Percentiles rank a stretch among this genome's conserved stretches.
These are phyloP conservation scores for Akanthomyces uredinophilus DNA, from an alignment of 2,329 filamentous ascomycete species.

Conservation along the genomic window DNA sequence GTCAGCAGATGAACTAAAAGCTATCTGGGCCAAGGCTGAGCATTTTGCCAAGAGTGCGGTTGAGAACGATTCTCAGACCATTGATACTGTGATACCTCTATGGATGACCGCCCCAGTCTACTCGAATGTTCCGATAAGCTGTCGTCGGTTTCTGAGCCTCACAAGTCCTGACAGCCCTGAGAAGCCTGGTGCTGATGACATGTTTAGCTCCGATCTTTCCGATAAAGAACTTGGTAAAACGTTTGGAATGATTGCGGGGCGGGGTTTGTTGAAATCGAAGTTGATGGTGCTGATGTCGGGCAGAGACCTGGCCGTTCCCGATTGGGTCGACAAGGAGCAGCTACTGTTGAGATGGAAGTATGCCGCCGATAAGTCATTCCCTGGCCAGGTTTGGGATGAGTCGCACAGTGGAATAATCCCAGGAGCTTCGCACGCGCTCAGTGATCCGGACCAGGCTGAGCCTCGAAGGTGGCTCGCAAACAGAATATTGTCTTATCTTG, in stretches of 20 bases:
- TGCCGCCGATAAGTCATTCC: slow-evolving; percentile 29
- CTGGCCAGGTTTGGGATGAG: slow-evolving; percentile 39
- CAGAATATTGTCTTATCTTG: neutral
- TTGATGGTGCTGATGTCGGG: slow-evolving; percentile 41
- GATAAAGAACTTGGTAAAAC: slow-evolving; percentile 45
- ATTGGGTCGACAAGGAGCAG: slow-evolving; percentile 38
- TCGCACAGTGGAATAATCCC: slow-evolving; percentile 43
- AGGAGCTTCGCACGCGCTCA: slow-evolving; percentile 43
- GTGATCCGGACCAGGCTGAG: slow-evolving; percentile 40
- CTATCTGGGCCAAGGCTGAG: slow-evolving; percentile 34
- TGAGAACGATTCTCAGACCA: slow-evolving; percentile 15
- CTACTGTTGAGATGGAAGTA: slow-evolving; percentile 38
- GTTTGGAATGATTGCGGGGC: slow-evolving; percentile 45
- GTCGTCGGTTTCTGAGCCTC: slow-evolving; percentile 38
- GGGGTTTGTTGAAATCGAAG: slow-evolving; percentile 32
- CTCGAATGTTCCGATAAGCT: slow-evolving; percentile 26
- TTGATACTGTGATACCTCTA: slow-evolving; percentile 30
- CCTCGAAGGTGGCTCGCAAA: slow-evolving; percentile 23
- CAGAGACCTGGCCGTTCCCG: slow-evolving; percentile 38
- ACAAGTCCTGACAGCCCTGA: slow-evolving; percentile 41
- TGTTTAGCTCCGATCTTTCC: slow-evolving; percentile 57
- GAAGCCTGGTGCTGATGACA: slow-evolving; percentile 54
- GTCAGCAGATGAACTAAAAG: slow-evolving; percentile 24
- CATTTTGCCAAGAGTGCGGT: slow-evolving; percentile 28
- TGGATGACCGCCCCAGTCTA: slow-evolving; percentile 27